Evolutionary conservation across 129 eudicot genomes (phyloP).

Genomic region (Saussurea involucrata): DNA sequence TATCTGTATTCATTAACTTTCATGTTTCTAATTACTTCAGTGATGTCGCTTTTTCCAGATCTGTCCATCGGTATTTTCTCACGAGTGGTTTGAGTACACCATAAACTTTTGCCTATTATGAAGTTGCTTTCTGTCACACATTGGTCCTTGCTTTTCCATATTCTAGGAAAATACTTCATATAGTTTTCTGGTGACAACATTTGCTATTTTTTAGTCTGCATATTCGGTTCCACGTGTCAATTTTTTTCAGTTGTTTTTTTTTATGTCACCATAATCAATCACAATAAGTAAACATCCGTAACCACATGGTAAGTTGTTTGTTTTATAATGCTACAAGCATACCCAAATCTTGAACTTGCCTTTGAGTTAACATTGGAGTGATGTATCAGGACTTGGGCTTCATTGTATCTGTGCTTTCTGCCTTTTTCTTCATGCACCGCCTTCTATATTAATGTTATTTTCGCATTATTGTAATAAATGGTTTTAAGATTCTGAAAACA

Average conservation of each 20-base stretch:
- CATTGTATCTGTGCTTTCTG: neutral
- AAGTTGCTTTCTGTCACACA: neutral
- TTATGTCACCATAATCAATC: neutral
- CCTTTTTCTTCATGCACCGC: neutral
- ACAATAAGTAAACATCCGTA: neutral
- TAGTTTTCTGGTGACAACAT: neutral
- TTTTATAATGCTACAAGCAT: neutral
- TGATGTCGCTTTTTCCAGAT: neutral
- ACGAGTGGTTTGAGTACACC: neutral
- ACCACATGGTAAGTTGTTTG: neutral
- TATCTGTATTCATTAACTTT: neutral
- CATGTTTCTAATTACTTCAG: neutral
- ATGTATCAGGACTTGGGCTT: neutral
- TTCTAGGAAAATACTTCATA: neutral
- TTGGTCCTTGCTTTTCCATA: neutral
- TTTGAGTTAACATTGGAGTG: neutral
- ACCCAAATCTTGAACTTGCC: neutral
- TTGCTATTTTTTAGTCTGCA: neutral
- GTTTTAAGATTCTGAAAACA: constrained; percentile 13
- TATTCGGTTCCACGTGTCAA: neutral
- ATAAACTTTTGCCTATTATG: neutral
- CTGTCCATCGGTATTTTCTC: neutral
- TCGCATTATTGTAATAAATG: neutral
- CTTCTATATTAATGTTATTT: neutral
- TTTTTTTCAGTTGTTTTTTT: neutral